Percentiles rank a stretch among this genome's conserved stretches.
Conservation (phyloP, 176 grass and related monocot species). For the Musa schizocarpa region DNA sequence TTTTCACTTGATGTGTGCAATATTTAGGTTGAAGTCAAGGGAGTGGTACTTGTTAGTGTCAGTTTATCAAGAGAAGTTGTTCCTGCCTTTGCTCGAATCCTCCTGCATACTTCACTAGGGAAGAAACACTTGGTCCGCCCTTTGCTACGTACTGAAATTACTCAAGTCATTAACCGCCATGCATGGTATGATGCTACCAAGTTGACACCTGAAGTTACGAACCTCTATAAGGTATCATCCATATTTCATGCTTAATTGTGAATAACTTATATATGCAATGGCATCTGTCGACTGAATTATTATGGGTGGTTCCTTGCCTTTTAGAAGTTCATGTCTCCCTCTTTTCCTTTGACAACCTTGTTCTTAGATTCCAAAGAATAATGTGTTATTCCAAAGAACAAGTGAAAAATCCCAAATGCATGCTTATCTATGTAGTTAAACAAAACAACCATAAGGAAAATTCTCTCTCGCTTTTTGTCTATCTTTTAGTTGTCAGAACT, state of each 20-base stretch:
- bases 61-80: constrained; percentile 94
- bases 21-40: constrained; percentile 74
- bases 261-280: neutral
- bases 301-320: neutral
- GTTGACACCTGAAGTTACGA: constrained; percentile 71
- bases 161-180: constrained; percentile 84
- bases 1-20: constrained; percentile 7
- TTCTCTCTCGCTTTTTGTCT: too few species aligned
- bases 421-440: neutral
- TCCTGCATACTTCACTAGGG: constrained; percentile 78
- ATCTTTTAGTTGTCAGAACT: too few species aligned
- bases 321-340: neutral
- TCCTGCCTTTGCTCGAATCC: constrained; percentile 89
- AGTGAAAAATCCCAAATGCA: neutral
- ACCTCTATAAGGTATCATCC: constrained; percentile 73
- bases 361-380: neutral
- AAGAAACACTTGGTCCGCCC: constrained; percentile 96
- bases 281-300: neutral
- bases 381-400: neutral
- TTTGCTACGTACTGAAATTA: constrained; percentile 88
- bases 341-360: neutral
- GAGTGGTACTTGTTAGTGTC: constrained; percentile 77
- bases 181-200: constrained; percentile 93
- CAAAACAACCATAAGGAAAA: too few species aligned
- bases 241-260: neutral